phyloP scores from a whole-genome alignment of 23 red algal species.

The Chondrus crispus region DNA sequence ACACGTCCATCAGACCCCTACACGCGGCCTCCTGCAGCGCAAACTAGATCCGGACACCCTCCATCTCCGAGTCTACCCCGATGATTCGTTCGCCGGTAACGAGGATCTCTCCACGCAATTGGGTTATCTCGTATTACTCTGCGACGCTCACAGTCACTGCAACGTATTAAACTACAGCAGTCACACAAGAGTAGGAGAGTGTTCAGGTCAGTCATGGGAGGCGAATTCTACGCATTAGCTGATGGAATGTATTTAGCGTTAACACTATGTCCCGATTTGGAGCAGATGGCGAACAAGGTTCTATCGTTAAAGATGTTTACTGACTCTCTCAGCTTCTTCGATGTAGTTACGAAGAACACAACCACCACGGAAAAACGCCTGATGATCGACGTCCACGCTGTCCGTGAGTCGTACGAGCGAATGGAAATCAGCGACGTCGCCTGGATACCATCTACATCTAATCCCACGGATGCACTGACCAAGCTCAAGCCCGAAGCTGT shows the following conservation, averaged over 20 bases:
- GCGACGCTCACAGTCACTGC: neutral
- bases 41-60: neutral
- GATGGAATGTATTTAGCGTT: neutral
- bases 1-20: neutral
- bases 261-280: neutral
- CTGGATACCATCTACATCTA: neutral
- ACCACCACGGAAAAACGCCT: neutral
- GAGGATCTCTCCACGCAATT: neutral
- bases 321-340: conserved; percentile 4
- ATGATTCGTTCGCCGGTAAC: neutral
- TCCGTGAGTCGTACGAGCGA: neutral
- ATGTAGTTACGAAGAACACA: neutral
- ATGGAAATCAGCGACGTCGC: neutral
- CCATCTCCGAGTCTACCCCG: neutral
- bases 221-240: neutral
- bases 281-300: neutral
- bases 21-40: neutral
- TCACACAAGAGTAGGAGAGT: neutral
- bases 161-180: neutral
- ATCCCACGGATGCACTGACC: no score
- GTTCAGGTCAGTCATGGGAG: conserved; percentile 2
- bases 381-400: conserved; percentile 6
- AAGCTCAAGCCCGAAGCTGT: no score
- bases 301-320: neutral
- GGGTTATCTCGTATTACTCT: neutral